Base-by-base conservation (phyloP, 176 grass and related monocot species). In the Cocos nucifera region DNA sequence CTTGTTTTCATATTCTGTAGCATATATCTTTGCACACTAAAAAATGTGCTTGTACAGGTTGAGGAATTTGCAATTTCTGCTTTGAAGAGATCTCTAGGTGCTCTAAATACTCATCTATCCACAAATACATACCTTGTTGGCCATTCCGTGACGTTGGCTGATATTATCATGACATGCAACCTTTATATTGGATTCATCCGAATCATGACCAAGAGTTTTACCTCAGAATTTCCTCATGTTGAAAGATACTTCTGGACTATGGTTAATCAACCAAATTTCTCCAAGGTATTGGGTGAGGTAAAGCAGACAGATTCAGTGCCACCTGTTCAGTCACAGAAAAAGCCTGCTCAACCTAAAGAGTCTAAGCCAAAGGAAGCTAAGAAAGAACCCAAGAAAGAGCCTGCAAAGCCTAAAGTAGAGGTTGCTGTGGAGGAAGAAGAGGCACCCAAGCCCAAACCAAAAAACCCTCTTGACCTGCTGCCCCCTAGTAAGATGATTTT, bases 401-500 rank as follows among this genome's bases (percentile, higher is more conserved):
- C 79, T 58, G 70, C 80, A n/a, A 79, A 85, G 65, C 79, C 82
- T 4, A 89, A 83, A 73, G 73, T 10, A 19, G 56, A 18, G 23
- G 79, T 76, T 65, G 58, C 67, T 48, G 28, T 23, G 16, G 59
- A 73, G 48, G 85, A 86, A 24, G 89, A 95, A 70, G 84, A 82
- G 49, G 82, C 82, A 66, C 90, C 86, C 3, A 95, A 89, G 24
- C 85, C 79, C 19, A 95, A 95, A 44, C 73, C 82, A 0, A 95
- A 95, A 58, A 95, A 95, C 62, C 79, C 90, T 24, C 75, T 95
- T 17, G 90, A 95, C 67, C 63, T 83, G 70, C 77, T 95, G 24
- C 86, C 90, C 44, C 86, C 86, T 16, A 95, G 90, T 59, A 89
- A 80, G 66, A 95, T 95, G 89, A 60, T 95, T 52, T 79, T 95